Base-by-base conservation (phyloP, 352 stramenopile species). In the Globisporangium spinosum region DNA sequence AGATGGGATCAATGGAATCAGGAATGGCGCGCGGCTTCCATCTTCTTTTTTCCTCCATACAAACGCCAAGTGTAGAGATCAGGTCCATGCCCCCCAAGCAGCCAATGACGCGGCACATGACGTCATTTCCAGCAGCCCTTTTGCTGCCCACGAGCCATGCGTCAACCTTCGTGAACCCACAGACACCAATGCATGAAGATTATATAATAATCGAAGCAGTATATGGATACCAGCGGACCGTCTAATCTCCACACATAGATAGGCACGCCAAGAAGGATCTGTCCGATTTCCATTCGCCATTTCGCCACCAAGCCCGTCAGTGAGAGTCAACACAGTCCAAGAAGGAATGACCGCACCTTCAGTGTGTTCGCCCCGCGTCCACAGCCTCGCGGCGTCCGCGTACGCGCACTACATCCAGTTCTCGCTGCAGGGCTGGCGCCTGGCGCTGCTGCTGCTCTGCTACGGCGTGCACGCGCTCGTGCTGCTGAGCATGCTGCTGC, bases 391-490 rank as follows among this genome's bases (percentile, higher is more conserved):
- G 15, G 9, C 40, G 25, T 27, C 20, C 9, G 57, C n/a, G 12
- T 69, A 58, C 27, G n/a, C 22, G 27, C 64, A 40, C 54, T 69
- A 64, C 40, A 3, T 58, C 10, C 38, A 69, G 35, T 22, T 69
- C 38, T 69, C 55, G 7, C 56, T 56, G 25, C 56, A 58, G 8
- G 55, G 64, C n/a, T 69, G 64, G 64, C 55, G 22, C 2, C 64
- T 69, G 12, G 64, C 64, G 40, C 35, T 69, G 25, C 27, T 56
- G 54, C 64, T 69, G 53, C 20, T 43, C 34, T 47, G 56, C 12
- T 55, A 29, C 3, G 56, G 23, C 9, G 4, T 27, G 3, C 64
- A 62, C 12, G 54, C 43, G 20, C 15, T 64, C 27, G 40, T 58
- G 40, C 12, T 56, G 27, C 40, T 69, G 38, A 22, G 10, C 7